phyloP scores from a whole-genome alignment of 1,139 yeast genomes.

The Geotrichum siamense region DNA sequence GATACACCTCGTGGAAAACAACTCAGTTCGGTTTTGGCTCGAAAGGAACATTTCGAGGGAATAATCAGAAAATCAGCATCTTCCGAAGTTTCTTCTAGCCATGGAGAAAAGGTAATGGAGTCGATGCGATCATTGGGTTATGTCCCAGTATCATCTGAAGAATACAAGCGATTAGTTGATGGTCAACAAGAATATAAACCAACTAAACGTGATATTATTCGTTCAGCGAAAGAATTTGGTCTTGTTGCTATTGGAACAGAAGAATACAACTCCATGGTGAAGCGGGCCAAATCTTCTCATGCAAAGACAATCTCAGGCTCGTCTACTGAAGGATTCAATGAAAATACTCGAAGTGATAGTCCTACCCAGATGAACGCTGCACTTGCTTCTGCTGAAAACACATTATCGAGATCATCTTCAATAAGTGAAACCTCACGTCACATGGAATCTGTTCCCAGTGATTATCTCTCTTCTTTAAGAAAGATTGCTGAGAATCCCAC shows the following conservation, averaged over 20 bases:
- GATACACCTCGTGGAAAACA: constrained; percentile 18
- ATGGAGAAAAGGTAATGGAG: constrained; percentile 30
- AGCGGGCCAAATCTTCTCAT: constrained; percentile 21
- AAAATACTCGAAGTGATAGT: constrained; percentile 10
- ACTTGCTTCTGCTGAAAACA: constrained; percentile 2
- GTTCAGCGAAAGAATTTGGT: constrained; percentile 38
- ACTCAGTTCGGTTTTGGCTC: constrained; percentile 31
- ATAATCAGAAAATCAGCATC: constrained; percentile 23
- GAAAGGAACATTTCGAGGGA: constrained; percentile 35
- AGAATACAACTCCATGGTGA: constrained; percentile 32
- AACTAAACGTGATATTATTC: constrained; percentile 34
- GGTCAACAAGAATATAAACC: constrained; percentile 34
- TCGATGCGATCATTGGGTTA: constrained; percentile 34
- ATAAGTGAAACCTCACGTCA: constrained; percentile 2
- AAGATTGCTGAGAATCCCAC: constrained; percentile 34
- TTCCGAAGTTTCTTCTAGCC: constrained; percentile 20
- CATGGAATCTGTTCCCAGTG: constrained; percentile 33
- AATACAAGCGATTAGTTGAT: constrained; percentile 33
- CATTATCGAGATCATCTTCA: constrained; percentile 13
- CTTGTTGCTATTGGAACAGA: constrained; percentile 35
- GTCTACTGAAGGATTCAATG: constrained; percentile 10
- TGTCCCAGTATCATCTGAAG: constrained; percentile 34
- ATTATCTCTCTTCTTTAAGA: constrained; percentile 31
- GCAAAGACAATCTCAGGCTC: constrained; percentile 20
- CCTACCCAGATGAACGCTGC: constrained; percentile 3